Evolutionary conservation across 2,329 filamentous ascomycete species (phyloP).

Genomic region (Colletotrichum horii): DNA sequence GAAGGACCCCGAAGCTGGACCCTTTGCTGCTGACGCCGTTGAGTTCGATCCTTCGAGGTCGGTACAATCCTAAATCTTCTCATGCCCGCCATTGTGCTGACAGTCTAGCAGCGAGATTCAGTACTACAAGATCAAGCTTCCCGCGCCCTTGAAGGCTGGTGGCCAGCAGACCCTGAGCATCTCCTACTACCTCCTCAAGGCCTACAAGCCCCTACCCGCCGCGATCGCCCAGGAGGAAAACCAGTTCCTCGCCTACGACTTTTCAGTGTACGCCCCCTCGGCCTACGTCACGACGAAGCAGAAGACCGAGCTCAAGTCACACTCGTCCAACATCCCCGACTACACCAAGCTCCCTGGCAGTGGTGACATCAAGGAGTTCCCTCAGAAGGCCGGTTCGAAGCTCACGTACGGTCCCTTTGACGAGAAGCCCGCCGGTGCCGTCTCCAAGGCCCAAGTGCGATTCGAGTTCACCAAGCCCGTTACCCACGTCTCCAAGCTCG

Average conservation of each 20-base stretch:
- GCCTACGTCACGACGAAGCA: conserved; percentile 89
- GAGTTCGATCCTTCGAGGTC: conserved; percentile 68
- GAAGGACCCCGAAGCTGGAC: conserved; percentile 72
- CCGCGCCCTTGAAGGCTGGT: conserved; percentile 75
- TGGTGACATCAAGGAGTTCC: conserved; percentile 64
- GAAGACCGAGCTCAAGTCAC: conserved; percentile 95
- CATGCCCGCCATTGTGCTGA: background rate
- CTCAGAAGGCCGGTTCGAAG: conserved; percentile 82
- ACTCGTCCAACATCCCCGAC: conserved; percentile 78
- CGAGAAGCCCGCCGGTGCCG: conserved; percentile 78
- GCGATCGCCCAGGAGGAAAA: conserved; percentile 82
- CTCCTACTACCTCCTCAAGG: conserved; percentile 79
- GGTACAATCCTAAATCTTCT: conserved; percentile 23
- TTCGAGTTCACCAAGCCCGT: conserved; percentile 97
- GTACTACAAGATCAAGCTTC: conserved; percentile 85
- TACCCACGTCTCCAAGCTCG: conserved; percentile 76
- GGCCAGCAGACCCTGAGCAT: conserved; percentile 87
- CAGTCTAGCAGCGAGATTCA: conserved; percentile 64
- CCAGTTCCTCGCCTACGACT: conserved; percentile 86
- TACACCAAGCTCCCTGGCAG: conserved; percentile 75
- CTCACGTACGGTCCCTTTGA: conserved; percentile 91
- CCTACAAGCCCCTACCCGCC: conserved; percentile 81
- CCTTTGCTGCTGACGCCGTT: conserved; percentile 73
- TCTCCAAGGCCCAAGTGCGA: conserved; percentile 76
- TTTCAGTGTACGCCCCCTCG: conserved; percentile 84